Evolutionary conservation across 768 basidiomycete genomes (phyloP).

Genomic region (Trametopsis cervina): DNA sequence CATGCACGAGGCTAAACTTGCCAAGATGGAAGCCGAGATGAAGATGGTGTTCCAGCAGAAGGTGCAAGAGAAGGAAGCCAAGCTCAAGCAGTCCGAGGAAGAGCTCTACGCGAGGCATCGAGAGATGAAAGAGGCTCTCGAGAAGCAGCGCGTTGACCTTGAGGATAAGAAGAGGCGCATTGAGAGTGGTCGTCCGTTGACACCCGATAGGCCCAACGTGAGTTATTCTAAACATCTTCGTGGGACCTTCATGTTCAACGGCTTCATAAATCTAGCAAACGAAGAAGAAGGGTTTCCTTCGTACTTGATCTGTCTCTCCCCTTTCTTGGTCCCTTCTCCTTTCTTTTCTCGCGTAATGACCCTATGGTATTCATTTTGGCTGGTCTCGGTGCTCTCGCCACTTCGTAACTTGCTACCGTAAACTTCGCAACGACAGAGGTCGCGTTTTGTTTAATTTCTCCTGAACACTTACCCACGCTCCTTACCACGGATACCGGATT

Average conservation of each 20-base stretch:
- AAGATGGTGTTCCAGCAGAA: constrained; percentile 99
- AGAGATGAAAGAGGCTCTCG: constrained; percentile 99
- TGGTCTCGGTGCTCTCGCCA: constrained; percentile 28
- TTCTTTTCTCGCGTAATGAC: constrained; percentile 7
- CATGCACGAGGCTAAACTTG: constrained; percentile 93
- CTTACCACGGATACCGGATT: constrained; percentile 25
- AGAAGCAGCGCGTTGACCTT: constrained; percentile 91
- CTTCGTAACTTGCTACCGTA: constrained; percentile 33
- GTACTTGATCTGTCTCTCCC: constrained; percentile 38
- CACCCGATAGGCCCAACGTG: constrained; percentile 72
- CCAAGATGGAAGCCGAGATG: constrained; percentile 99
- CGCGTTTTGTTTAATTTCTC: constrained; percentile 16
- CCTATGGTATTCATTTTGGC: constrained; percentile 24
- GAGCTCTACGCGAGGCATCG: constrained; percentile 97
- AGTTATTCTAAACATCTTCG: background rate
- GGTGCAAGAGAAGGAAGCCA: constrained; percentile 98
- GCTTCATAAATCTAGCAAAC: constrained; percentile 30
- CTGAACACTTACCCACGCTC: constrained; percentile 46
- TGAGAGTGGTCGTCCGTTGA: constrained; percentile 90
- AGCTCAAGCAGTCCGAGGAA: constrained; percentile 98
- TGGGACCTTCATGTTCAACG: background rate
- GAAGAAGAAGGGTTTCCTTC: constrained; percentile 73
- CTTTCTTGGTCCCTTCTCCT: constrained; percentile 16
- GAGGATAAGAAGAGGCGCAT: constrained; percentile 98
- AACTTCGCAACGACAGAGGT: constrained; percentile 25